Percentiles rank a stretch among this genome's conserved stretches.
Evolutionary conservation across 2,329 filamentous ascomycete genomes (phyloP).

Genomic region (Xylaria sp.): DNA sequence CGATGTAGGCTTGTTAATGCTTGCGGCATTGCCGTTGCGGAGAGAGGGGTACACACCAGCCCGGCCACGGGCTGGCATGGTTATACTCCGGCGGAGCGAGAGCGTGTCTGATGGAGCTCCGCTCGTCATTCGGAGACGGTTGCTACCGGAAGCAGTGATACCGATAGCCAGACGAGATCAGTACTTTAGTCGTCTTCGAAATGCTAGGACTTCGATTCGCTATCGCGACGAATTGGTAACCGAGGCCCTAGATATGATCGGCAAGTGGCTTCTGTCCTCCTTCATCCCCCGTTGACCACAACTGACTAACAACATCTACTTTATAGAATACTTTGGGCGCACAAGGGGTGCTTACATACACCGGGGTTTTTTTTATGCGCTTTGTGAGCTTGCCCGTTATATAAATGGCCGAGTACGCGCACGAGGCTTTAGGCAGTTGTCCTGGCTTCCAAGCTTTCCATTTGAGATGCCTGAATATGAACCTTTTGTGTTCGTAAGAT

Average conservation of each 20-base stretch:
- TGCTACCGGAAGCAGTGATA: no score
- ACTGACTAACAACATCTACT: not conserved
- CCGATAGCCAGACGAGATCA: not conserved
- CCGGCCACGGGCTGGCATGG: not conserved
- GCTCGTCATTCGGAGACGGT: no score
- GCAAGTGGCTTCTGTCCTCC: not conserved
- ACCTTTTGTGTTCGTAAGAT: not conserved
- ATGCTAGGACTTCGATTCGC: not conserved
- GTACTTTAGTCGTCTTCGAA: not conserved
- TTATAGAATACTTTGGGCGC: constrained; percentile 1
- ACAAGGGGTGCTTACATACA: not conserved
- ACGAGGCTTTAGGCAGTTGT: not conserved
- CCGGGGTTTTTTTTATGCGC: not conserved
- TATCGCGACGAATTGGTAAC: not conserved
- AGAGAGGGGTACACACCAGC: not conserved
- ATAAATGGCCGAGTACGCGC: not conserved
- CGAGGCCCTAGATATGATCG: not conserved
- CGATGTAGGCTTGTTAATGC: constrained; percentile 10
- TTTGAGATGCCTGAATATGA: not conserved
- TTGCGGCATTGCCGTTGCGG: constrained; percentile 8
- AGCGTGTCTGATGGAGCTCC: no score
- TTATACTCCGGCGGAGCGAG: not conserved
- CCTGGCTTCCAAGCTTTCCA: not conserved
- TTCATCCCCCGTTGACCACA: no score
- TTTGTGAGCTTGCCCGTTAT: not conserved